Conservation (phyloP, 2,329 filamentous ascomycete species). For the Diplodia corticola region DNA sequence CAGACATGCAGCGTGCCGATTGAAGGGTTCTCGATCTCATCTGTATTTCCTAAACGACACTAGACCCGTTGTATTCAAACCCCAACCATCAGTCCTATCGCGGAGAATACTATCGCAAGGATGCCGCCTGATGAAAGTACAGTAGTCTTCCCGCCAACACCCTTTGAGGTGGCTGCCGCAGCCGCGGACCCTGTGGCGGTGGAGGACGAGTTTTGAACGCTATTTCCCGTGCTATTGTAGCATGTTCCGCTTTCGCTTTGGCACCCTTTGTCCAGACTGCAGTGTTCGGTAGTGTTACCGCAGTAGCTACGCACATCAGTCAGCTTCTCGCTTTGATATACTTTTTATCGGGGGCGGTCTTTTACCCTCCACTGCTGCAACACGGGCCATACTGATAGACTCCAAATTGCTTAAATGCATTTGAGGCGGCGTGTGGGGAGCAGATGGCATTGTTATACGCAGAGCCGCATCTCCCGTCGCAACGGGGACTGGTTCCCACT, state of each 20-base stretch:
- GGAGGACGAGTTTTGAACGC: background rate
- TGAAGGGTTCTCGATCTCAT: too few species aligned
- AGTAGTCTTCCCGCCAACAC: background rate
- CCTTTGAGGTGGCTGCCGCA: background rate
- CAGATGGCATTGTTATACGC: background rate
- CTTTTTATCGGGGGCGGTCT: too few species aligned
- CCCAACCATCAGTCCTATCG: background rate
- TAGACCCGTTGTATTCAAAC: background rate
- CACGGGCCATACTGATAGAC: background rate
- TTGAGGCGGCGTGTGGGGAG: background rate
- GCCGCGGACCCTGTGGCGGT: background rate
- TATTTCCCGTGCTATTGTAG: background rate
- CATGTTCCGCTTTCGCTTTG: background rate
- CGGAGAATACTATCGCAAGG: background rate
- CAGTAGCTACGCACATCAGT: background rate
- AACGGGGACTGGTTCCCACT: slow-evolving; percentile 2
- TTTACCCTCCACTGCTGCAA: slow-evolving; percentile 4
- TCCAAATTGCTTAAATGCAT: background rate
- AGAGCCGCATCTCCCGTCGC: background rate
- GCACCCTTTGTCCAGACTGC: background rate
- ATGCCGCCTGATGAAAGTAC: background rate
- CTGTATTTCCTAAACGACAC: too few species aligned
- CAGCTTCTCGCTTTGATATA: background rate
- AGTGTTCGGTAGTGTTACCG: background rate
- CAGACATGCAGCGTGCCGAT: too few species aligned